Conservation (phyloP, 768 basidiomycete genomes). For the Termitomyces sp. region DNA sequence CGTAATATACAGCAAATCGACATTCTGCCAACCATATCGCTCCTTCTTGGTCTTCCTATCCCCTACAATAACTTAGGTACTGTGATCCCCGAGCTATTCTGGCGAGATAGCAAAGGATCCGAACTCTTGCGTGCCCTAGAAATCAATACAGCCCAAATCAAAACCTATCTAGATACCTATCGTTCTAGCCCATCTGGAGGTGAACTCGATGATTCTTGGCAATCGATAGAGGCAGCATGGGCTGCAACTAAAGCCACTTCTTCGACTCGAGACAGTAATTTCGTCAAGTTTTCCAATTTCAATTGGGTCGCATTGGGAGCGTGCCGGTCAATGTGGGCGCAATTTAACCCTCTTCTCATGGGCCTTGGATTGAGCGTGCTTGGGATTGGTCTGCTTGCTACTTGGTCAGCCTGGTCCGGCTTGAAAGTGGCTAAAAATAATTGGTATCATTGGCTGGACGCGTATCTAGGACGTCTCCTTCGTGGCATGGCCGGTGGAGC, state of each 20-base stretch:
- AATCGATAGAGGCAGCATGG: conserved; percentile 43
- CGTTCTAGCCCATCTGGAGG: conserved; percentile 60
- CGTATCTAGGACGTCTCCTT: conserved; percentile 23
- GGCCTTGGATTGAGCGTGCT: conserved; percentile 63
- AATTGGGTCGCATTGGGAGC: conserved; percentile 55
- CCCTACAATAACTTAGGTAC: conserved; percentile 94
- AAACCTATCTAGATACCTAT: conserved; percentile 72
- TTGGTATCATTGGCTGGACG: conserved; percentile 39
- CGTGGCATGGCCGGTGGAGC: conserved; percentile 32
- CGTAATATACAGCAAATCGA: conserved; percentile 90
- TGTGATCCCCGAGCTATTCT: conserved; percentile 89
- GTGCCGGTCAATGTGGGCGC: conserved; percentile 90
- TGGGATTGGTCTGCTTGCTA: conserved; percentile 44
- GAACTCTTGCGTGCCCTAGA: conserved; percentile 55
- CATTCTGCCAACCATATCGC: conserved; percentile 80
- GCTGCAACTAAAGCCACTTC: conserved; percentile 19
- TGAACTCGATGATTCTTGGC: conserved; percentile 69
- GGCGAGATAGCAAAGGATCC: conserved; percentile 34
- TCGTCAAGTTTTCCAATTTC: conserved; percentile 42
- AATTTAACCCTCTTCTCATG: conserved; percentile 83
- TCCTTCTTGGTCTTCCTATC: conserved; percentile 88
- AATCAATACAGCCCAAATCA: conserved; percentile 72
- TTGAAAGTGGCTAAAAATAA: conserved; percentile 31
- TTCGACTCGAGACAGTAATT: conserved; percentile 21
- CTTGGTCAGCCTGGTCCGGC: conserved; percentile 49